Base-by-base conservation (phyloP, 2,329 filamentous ascomycete species). In the Nigrospora sphaerica region DNA sequence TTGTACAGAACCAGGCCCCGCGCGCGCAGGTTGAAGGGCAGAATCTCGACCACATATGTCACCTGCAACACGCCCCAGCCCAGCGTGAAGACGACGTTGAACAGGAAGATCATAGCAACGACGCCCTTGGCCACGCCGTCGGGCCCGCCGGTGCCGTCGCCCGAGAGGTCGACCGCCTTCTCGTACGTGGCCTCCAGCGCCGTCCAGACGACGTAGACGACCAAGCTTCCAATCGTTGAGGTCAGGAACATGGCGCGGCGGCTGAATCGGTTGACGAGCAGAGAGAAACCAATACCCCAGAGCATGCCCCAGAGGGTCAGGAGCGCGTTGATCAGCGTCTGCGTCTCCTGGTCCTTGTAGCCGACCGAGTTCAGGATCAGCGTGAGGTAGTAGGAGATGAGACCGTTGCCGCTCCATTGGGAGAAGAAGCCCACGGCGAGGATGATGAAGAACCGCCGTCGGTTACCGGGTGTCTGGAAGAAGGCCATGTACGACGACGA, bases 301-400 rank as follows among this genome's bases (percentile, higher is more conserved):
- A 74, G 64, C 16, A 75, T 58, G 36, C 64, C 70, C 57, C 74
- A 75, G 28, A 73, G 71, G 42, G 49, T 49, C 61, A 69, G 61
- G 67, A 74, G 53, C 71, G 69, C 1, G 67, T 64, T 64, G 52
- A 65, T 65, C 18, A 61, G 45, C 14, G 56, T 61, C 48, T 63
- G 57, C 9, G 58, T 58, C 33, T 53, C 49, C 33, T 49, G 18
- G 4, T 48, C 45, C 4, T 39, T 51, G 39, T 60, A 56, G 2
- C 60, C 63, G 48, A 68, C 58, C 3, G 62, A 62, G 14, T 47
- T 50, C 13, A 70, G 54, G 35, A 70, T 66, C 6, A 66, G 55
- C 2, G 54, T 52, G 14, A 69, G 57, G 46, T 69, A 65, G 46
- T 67, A 67, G 4, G 53, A 57, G 12, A 60, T 54, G 10, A 63